Base-by-base conservation (phyloP, 129 eudicot species). In the Ambrosia artemisiifolia region DNA sequence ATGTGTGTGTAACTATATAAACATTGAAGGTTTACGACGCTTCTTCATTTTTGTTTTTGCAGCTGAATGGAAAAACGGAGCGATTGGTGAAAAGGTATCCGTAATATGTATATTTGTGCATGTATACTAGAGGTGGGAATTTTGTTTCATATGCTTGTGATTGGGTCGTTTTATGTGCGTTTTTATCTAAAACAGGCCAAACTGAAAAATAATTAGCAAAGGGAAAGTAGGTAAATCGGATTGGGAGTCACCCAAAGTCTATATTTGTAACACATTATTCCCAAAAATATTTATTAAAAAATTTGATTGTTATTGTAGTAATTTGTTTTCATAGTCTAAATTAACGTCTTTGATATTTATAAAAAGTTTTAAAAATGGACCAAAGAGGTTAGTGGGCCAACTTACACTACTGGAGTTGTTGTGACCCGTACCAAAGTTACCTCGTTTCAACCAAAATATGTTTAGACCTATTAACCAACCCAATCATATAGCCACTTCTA, bases 51-150 rank as follows among this genome's bases (percentile, higher is more conserved):
- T 70, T 59, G 35, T 77, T 55, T 72, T 72, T 50, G 24, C 82
- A 86, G 96, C 88, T 78, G 85, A 84, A 72, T 82, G 92, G 87
- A 85, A 82, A 79, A 86, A 75, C 20, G 96, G 88, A 56, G 55
- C 9, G 34, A 89, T 89, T 72, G 96, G 92, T 50, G 87, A 84
- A 76, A 89, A 80, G 89, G 96, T 89, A 75, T 56, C 16, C 12
- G 33, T 42, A 51, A 32, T 54, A 74, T 68, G 55, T 50, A 50
- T 24, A 40, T 66, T 47, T 66, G 71, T 8, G 56, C 16, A 12
- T 49, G 19, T 36, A 60, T 33, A 8, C 43, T 53, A 46, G 43
- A 34, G 73, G 63, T 16, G 35, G 32, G 16, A 16, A 50, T 24
- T 57, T 57, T 16, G 35, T 24, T 14, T 16, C 63, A 57, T 28